Conservation (phyloP, 164 flowering plant species). For the Vitis vinifera region DNA sequence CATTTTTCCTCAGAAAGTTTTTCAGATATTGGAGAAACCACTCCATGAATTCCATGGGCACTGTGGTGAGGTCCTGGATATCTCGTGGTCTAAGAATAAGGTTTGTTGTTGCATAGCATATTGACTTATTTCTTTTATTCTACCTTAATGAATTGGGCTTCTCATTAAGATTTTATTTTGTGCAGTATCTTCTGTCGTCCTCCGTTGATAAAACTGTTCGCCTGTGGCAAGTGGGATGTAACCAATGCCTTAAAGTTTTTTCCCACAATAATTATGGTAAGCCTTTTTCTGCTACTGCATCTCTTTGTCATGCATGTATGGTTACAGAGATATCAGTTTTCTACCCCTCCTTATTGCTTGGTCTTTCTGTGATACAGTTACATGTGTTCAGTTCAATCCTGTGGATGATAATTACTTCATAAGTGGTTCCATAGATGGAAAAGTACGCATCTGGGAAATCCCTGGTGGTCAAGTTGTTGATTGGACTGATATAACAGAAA, state of each 20-base stretch:
- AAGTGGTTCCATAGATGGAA: conserved; percentile 44
- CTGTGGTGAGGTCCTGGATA: conserved; percentile 63
- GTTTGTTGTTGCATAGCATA: conserved; percentile 30
- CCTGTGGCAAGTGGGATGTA: conserved; percentile 70
- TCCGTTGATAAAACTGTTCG: conserved; percentile 62
- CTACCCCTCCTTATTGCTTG: background rate
- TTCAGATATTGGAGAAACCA: conserved; percentile 59
- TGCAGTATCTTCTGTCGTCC: conserved; percentile 72
- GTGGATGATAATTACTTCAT: conserved; percentile 33
- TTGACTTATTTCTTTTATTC: background rate
- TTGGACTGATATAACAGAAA: conserved; percentile 32
- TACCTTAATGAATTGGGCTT: background rate
- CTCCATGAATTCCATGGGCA: conserved; percentile 76
- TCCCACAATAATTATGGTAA: conserved; percentile 51
- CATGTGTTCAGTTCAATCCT: conserved; percentile 47
- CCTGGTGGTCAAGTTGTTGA: conserved; percentile 30
- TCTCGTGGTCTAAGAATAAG: conserved; percentile 76
- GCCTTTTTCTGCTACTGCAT: conserved; percentile 1
- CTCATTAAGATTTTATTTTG: conserved; percentile 8
- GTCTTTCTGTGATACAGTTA: conserved; percentile 45
- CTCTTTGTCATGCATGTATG: background rate
- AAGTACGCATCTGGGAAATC: conserved; percentile 39
- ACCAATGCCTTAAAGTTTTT: conserved; percentile 54
- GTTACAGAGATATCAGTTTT: background rate
- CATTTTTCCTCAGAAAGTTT: conserved; percentile 62